Base-by-base conservation (phyloP, 2,329 filamentous ascomycete species). In the Exophiala lecanii-corni region DNA sequence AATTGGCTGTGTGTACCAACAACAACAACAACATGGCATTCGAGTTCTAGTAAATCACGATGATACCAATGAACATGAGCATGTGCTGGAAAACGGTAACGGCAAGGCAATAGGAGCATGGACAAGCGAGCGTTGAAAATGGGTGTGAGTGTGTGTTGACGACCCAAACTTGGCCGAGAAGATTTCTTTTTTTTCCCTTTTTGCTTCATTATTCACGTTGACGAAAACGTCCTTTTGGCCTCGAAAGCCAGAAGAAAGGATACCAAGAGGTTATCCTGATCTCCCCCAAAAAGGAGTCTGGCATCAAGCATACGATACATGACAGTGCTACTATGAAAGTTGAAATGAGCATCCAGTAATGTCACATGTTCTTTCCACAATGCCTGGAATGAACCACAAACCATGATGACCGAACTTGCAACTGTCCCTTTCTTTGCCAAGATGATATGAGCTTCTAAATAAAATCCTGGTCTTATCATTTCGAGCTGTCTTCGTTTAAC, bases 1-100 rank as follows among this genome's bases (percentile, higher is more conserved):
- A 40, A 39, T 44, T 42, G 49, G 49, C 49, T 51, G 42, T 51
- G 49, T 51, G 23, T 26, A 26, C n/a, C n/a, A n/a, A n/a, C 23
- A 26, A 51, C 49, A 51, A 49, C 49, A 51, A 43, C 42, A 43
- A 43, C 45, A 45, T 44, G 45, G 49, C 49, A 43, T 49, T 51
- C 39, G 36, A 35, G 41, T 46, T 45, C 45, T 48, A 45, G 49
- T 38, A 46, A 45, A 45, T 33, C 39, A 39, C 41, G 49, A 51
- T 34, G 33, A 35, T 35, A 4, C 33, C 45, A 51, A 43, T 41
- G 42, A 44, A 42, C 34, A 51, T 33, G 25, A 46, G 45, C 45
- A 46, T 43, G 45, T 46, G 45, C 49, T 45, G 48, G 45, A 38
- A 48, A 48, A 44, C 41, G 39, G 41, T 45, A 44, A 48, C 39